Evolutionary conservation across 225 moss, liverwort and hornwort species (phyloP), one percentile per base, ranked within the genome.

Genomic region (Bryum argenteum): DNA sequence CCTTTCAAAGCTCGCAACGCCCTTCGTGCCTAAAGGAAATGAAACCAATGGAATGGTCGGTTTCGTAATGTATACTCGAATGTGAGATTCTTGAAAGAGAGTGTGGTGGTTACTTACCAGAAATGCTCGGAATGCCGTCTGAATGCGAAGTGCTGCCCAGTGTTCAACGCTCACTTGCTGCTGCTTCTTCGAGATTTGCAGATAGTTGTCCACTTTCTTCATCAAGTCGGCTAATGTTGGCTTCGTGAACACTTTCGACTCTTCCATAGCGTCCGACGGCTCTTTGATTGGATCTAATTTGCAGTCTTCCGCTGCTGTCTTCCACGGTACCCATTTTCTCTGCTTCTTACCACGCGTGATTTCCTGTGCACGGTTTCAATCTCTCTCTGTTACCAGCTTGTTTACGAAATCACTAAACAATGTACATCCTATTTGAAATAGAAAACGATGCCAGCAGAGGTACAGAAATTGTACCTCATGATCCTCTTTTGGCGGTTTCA

Each of bases 61-160:
- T 56, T 63, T 11, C 8, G 12, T 60, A 21, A 15, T 42, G 41
- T 14, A 9, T 11, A 45, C 45, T 45, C 45, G 43, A 43, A 43
- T 7, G 43, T n/a, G n/a, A n/a, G n/a, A n/a, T n/a, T n/a, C n/a
- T n/a, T n/a, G n/a, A n/a, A 47, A 48, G 15, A 3, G 1, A 4
- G 17, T 9, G 14, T 17, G 40, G 17, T 48, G 12, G 41, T 8
- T 42, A 5, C 1, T 42, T 77, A 94, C 94, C 88, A 94, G 69
- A 67, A 94, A 91, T 47, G 83, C 94, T 52, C 94, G 91, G 62
- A 91, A 94, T 24, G 91, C 90, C 6, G 90, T 91, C 77, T 94
- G 94, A 47, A 94, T 87, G 77, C 94, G 91, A 61, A 87, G 82
- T 9, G 91, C 81, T 4, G 89, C 87, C 63, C 87, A 54, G 44